Conservation (phyloP, 2,329 filamentous ascomycete species). For the Aspergillus oerlinghausenensis region DNA sequence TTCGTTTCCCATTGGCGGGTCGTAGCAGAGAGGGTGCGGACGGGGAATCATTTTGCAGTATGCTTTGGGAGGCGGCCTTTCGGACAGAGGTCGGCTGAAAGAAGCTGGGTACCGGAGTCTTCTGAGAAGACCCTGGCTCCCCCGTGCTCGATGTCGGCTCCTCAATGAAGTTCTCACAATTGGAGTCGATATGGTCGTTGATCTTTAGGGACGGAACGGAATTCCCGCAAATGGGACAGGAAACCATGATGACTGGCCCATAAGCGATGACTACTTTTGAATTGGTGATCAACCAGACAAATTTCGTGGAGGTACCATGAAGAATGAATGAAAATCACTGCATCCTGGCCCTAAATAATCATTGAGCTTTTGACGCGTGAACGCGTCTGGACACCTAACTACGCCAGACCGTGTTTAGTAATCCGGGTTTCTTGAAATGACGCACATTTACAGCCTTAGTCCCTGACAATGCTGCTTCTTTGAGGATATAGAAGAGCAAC, state of each 20-base stretch:
- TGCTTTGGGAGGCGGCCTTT: constrained; percentile 34
- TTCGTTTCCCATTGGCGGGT: constrained; percentile 29
- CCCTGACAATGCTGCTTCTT: neutral
- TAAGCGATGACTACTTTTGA: neutral
- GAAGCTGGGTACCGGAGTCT: constrained; percentile 47
- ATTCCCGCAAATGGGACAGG: constrained; percentile 77
- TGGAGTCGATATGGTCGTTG: constrained; percentile 86
- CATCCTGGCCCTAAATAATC: neutral
- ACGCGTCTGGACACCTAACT: neutral
- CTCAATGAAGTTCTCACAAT: constrained; percentile 65
- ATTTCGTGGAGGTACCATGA: neutral
- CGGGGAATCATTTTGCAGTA: constrained; percentile 19
- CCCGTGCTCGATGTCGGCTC: constrained; percentile 43
- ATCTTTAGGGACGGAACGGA: constrained; percentile 55
- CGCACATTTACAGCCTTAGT: neutral
- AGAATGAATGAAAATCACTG: neutral
- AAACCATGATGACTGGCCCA: constrained; percentile 47
- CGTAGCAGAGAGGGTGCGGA: constrained; percentile 22
- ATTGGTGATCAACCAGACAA: neutral
- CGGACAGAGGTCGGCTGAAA: constrained; percentile 50
- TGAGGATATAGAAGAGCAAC: neutral
- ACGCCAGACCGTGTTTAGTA: neutral
- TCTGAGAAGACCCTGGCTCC: constrained; percentile 31
- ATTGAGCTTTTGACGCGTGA: neutral
- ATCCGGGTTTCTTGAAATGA: neutral